These are phyloP conservation scores for Malassezia japonica DNA, from an alignment of 1,284 basidiomycete genomes.

Conservation along the genomic window DNA sequence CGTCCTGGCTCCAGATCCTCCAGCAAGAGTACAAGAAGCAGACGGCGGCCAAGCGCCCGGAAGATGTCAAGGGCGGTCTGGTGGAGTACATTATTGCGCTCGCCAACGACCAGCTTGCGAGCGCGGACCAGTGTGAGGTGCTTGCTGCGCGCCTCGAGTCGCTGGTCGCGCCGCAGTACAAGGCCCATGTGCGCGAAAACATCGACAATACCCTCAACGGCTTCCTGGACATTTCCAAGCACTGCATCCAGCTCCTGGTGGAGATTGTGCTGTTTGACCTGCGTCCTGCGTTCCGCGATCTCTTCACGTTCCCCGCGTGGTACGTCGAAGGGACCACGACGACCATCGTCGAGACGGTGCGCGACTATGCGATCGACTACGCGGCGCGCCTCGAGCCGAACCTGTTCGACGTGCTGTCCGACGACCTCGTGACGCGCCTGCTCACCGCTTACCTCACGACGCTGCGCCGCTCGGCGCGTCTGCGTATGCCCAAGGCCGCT, in stretches of 20 bases:
- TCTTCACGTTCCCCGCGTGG: conserved; percentile 65
- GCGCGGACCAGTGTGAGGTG: conserved; percentile 82
- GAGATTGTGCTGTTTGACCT: conserved; percentile 92
- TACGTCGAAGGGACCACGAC: conserved; percentile 59
- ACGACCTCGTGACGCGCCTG: conserved; percentile 86
- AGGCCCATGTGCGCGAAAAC: conserved; percentile 67
- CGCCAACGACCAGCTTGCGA: conserved; percentile 97
- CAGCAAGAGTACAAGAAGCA: conserved; percentile 81
- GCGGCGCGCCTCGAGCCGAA: conserved; percentile 80
- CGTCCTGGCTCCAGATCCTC: conserved; percentile 74
- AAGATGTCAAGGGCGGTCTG: conserved; percentile 75
- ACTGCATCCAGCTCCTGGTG: conserved; percentile 86
- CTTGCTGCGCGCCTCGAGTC: conserved; percentile 76
- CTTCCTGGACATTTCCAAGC: conserved; percentile 93
- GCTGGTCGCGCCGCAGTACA: conserved; percentile 86
- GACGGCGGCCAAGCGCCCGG: conserved; percentile 64
- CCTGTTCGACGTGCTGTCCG: conserved; percentile 80
- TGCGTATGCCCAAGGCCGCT: conserved; percentile 74
- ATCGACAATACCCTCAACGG: conserved; percentile 96
- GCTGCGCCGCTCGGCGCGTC: conserved; percentile 66
- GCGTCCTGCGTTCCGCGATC: conserved; percentile 71
- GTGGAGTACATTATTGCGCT: conserved; percentile 94
- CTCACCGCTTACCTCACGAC: conserved; percentile 82
- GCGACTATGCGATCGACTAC: conserved; percentile 89
- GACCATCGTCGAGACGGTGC: conserved; percentile 86